These are phyloP conservation scores for Eucommia ulmoides DNA, from an alignment of 257 asterid genomes.

Conservation along the genomic window DNA sequence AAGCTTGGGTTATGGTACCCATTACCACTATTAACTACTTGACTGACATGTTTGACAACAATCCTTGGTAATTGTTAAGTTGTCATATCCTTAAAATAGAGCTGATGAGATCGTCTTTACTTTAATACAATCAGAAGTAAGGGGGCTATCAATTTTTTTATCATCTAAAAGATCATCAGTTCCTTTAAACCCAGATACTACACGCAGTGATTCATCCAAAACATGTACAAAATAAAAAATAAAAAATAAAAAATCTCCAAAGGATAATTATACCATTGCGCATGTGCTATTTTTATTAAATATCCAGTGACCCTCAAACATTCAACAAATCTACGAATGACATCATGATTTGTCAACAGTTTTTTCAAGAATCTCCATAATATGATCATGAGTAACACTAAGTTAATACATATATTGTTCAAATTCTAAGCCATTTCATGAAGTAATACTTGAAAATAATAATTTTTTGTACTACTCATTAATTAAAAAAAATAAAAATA, in stretches of 20 bases:
- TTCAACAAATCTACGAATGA: too few species aligned
- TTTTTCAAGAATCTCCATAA: too few species aligned
- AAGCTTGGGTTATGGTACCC: too few species aligned
- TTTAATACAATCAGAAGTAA: conserved; percentile 70
- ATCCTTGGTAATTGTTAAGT: conserved; percentile 26
- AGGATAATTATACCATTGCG: conserved; percentile 3
- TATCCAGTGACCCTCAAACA: too few species aligned
- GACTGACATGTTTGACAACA: conserved; percentile 27
- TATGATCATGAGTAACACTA: too few species aligned
- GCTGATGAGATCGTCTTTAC: conserved; percentile 86
- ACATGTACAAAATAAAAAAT: conserved; percentile 67
- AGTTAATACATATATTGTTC: too few species aligned
- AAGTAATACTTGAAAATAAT: too few species aligned
- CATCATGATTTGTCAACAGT: too few species aligned
- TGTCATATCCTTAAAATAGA: conserved; percentile 48
- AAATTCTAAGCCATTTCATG: too few species aligned
- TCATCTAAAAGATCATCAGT: conserved; percentile 86
- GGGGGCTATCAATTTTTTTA: conserved; percentile 60
- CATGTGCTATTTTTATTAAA: too few species aligned
- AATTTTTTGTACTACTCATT: too few species aligned
- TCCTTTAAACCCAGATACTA: conserved; percentile 86
- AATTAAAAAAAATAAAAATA: too few species aligned
- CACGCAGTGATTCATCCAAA: conserved; percentile 93
- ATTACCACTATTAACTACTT: conserved; percentile 73
- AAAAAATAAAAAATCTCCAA: conserved; percentile 6